These are phyloP conservation scores for Penicillium pancosmium DNA, from an alignment of 495 filamentous ascomycete genomes.

Conservation along the genomic window DNA sequence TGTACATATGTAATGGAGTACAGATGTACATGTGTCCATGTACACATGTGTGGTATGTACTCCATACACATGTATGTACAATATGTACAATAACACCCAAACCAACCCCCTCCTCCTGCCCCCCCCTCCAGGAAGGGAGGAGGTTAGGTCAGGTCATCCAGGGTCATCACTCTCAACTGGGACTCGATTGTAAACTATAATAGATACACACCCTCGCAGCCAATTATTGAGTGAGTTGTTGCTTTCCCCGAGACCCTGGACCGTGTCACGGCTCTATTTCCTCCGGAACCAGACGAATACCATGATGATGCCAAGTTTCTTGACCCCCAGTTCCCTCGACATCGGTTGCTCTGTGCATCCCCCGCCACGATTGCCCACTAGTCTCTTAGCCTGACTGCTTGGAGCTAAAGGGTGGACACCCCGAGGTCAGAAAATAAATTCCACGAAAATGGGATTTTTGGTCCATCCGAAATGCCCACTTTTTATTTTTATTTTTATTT, in stretches of 20 bases:
- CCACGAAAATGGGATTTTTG: slow-evolving; percentile 6
- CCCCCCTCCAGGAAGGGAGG: too few relatives aligned
- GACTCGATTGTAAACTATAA: slow-evolving; percentile 4
- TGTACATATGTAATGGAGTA: not conserved
- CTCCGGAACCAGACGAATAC: slow-evolving; percentile 6
- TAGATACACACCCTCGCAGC: slow-evolving; percentile 5
- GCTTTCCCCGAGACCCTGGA: slow-evolving; percentile 11
- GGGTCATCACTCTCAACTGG: not conserved
- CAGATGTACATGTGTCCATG: not conserved
- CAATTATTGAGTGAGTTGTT: not conserved
- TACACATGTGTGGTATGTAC: not conserved
- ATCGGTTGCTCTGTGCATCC: slow-evolving; percentile 29
- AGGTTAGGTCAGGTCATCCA: not conserved
- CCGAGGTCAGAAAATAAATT: slow-evolving; percentile 8
- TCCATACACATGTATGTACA: not conserved
- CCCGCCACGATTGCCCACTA: slow-evolving; percentile 38
- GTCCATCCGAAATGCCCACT: slow-evolving; percentile 1
- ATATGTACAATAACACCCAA: not conserved
- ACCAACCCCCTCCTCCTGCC: not conserved
- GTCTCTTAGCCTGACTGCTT: slow-evolving; percentile 12
- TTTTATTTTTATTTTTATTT: slow-evolving; percentile 11
- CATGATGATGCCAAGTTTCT: slow-evolving; percentile 17
- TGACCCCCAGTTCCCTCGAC: slow-evolving; percentile 21
- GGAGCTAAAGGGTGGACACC: slow-evolving; percentile 10
- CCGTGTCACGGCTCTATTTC: slow-evolving; percentile 15